Conservation (phyloP, 768 basidiomycete species). For the Podaxis sp. region DNA sequence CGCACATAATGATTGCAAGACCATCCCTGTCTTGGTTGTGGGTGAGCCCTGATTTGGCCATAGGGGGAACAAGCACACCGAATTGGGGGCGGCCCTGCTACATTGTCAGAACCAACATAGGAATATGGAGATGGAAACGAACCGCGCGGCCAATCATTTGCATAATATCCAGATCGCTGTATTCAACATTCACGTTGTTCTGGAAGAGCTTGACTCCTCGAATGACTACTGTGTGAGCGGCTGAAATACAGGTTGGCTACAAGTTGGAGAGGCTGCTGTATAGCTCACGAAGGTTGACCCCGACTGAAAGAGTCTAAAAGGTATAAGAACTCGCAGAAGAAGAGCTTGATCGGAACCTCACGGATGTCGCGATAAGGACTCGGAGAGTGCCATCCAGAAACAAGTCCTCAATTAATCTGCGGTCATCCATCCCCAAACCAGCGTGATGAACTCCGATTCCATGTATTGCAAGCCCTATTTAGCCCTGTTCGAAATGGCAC, state of each 20-base stretch:
- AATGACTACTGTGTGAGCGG: conserved; percentile 91
- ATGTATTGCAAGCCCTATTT: conserved; percentile 55
- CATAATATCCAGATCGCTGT: conserved; percentile 89
- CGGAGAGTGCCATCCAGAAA: conserved; percentile 65
- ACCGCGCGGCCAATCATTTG: conserved; percentile 97
- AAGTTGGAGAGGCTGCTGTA: not conserved
- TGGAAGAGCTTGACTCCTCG: conserved; percentile 86
- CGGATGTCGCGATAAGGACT: conserved; percentile 82
- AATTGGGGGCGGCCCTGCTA: conserved; percentile 88
- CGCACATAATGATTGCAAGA: conserved; percentile 81
- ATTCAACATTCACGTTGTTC: conserved; percentile 70
- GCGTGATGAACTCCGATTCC: conserved; percentile 95
- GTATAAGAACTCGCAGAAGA: not conserved
- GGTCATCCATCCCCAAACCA: conserved; percentile 73
- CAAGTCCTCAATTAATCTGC: conserved; percentile 69
- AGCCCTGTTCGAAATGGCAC: not conserved
- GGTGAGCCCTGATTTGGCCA: not conserved
- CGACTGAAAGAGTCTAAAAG: conserved; percentile 86
- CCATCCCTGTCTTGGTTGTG: conserved; percentile 70
- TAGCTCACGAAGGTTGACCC: conserved; percentile 86
- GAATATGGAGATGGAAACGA: conserved; percentile 23
- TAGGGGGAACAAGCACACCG: conserved; percentile 40
- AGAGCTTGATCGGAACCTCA: conserved; percentile 25
- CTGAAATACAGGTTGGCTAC: conserved; percentile 34
- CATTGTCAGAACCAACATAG: not conserved